phyloP scores from a whole-genome alignment of 805 yeast species.

The Pichia cabralensis region DNA sequence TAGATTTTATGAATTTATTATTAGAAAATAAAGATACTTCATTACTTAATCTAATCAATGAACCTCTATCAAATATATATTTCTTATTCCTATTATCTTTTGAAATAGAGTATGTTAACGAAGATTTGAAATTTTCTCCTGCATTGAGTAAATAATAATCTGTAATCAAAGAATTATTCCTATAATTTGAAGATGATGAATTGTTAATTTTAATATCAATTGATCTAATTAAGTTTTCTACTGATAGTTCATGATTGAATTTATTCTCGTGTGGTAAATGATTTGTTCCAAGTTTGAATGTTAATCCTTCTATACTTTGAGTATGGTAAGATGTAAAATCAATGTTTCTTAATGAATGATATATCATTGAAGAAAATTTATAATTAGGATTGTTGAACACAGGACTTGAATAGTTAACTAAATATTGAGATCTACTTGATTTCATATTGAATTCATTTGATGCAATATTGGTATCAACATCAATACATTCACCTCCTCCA shows the following conservation, averaged over 20 bases:
- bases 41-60: slow-evolving; percentile 22
- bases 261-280: slow-evolving; percentile 20
- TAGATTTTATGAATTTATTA: slow-evolving; percentile 32
- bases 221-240: slow-evolving; percentile 36
- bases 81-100: slow-evolving; percentile 37
- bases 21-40: slow-evolving; percentile 20
- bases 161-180: slow-evolving; percentile 24
- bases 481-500: slow-evolving; percentile 46
- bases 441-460: slow-evolving; percentile 39
- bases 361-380: slow-evolving; percentile 30
- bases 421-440: slow-evolving; percentile 37
- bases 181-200: slow-evolving; percentile 10
- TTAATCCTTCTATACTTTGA: slow-evolving; percentile 33
- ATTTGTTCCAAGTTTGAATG: slow-evolving; percentile 31
- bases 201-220: slow-evolving; percentile 16
- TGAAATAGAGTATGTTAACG: slow-evolving; percentile 29
- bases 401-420: slow-evolving; percentile 39
- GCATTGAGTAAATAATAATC: slow-evolving; percentile 29
- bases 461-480: slow-evolving; percentile 34
- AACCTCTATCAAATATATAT: slow-evolving; percentile 35
- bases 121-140: slow-evolving; percentile 37
- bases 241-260: slow-evolving; percentile 37
- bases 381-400: slow-evolving; percentile 31
- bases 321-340: slow-evolving; percentile 40
- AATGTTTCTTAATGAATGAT: slow-evolving; percentile 34